These are phyloP conservation scores for Dalbergia cochinchinensis DNA, from an alignment of 306 rosid genomes.

Conservation along the genomic window DNA sequence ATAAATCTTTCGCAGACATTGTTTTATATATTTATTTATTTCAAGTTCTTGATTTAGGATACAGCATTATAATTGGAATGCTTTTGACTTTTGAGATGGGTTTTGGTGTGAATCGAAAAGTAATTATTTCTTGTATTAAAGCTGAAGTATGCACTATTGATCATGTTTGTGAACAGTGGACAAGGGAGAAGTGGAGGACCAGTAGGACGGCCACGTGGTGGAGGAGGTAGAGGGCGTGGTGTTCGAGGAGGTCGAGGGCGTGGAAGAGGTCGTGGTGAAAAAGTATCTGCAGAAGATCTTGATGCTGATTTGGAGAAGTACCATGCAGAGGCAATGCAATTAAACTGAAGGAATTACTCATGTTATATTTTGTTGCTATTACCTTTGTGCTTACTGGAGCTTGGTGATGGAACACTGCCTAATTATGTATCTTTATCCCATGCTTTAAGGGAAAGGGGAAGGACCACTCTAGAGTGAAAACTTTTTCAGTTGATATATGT, in stretches of 20 bases:
- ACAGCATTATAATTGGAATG: neutral
- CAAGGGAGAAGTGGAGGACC: slow-evolving; percentile 62
- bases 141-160: slow-evolving; percentile 10
- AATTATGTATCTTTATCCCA: slow-evolving; percentile 62
- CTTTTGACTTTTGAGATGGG: neutral
- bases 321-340: slow-evolving; percentile 86
- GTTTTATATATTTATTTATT: neutral
- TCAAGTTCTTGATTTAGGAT: neutral
- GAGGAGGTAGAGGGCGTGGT: slow-evolving; percentile 65
- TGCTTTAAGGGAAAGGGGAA: slow-evolving; percentile 53
- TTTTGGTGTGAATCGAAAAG: neutral
- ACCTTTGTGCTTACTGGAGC: slow-evolving; percentile 60
- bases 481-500: slow-evolving; percentile 56
- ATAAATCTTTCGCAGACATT: neutral
- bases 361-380: slow-evolving; percentile 57
- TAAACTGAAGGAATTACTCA: slow-evolving; percentile 53
- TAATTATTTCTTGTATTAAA: neutral
- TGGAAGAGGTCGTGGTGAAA: slow-evolving; percentile 77
- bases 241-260: slow-evolving; percentile 59
- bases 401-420: slow-evolving; percentile 54
- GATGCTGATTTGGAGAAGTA: slow-evolving; percentile 98
- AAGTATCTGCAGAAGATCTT: slow-evolving; percentile 89
- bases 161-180: slow-evolving; percentile 56
- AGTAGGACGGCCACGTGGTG: slow-evolving; percentile 59
- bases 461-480: slow-evolving; percentile 56